Percentiles rank a stretch among this genome's conserved stretches.
phyloP scores from a whole-genome alignment of 257 asterid genomes.

The Gentiana straminea region DNA sequence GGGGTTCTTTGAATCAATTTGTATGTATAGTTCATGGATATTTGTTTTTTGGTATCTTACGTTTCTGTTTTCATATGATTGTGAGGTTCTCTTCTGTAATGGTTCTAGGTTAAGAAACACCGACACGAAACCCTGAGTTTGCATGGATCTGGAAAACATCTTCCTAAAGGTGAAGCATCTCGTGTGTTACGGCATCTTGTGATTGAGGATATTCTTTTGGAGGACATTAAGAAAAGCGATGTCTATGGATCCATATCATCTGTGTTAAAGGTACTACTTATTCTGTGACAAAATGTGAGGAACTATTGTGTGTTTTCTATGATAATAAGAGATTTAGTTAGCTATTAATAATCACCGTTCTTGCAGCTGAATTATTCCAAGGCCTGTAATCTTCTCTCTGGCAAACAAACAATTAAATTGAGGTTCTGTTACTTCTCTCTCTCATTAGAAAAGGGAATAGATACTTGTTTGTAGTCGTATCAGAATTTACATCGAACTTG shows the following conservation, averaged over 20 bases:
- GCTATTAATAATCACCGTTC: constrained; percentile 3
- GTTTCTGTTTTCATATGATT: neutral
- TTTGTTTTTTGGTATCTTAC: neutral
- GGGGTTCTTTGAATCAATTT: constrained; percentile 91
- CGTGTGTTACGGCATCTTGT: constrained; percentile 89
- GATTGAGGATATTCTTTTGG: constrained; percentile 70
- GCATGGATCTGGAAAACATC: constrained; percentile 95
- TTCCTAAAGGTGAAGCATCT: constrained; percentile 83
- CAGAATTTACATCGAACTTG: too few relatives aligned
- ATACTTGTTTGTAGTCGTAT: neutral
- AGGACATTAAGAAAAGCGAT: constrained; percentile 83
- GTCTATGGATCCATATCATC: constrained; percentile 83
- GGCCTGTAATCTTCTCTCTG: constrained; percentile 44
- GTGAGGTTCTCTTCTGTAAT: constrained; percentile 7
- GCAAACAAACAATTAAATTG: constrained; percentile 53
- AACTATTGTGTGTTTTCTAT: constrained; percentile 1
- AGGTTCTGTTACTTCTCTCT: constrained; percentile 35
- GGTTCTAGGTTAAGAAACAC: constrained; percentile 80
- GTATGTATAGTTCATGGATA: constrained; percentile 40
- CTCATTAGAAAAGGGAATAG: neutral
- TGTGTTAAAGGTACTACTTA: constrained; percentile 50
- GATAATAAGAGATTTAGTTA: neutral
- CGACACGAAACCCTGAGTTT: constrained; percentile 62
- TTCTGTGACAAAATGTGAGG: constrained; percentile 5
- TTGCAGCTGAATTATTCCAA: constrained; percentile 72